Evolutionary conservation across 208 protist species (phyloP).

Genomic region (Lotmaria passim): DNA sequence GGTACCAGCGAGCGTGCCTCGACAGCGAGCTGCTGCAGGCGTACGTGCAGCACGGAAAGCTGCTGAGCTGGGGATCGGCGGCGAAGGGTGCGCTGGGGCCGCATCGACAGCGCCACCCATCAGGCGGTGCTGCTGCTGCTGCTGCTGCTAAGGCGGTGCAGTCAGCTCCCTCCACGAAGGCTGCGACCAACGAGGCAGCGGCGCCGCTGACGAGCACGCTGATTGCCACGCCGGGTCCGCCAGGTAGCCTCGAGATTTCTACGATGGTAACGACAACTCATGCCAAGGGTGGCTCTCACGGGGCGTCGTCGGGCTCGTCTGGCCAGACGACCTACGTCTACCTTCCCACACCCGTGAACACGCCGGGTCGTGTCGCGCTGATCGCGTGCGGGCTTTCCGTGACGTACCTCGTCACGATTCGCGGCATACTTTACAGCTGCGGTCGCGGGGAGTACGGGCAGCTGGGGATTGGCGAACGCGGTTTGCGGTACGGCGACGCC

Average conservation of each 20-base stretch:
- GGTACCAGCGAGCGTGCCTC: slow-evolving; percentile 14
- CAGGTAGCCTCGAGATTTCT: not conserved
- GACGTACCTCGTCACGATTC: slow-evolving; percentile 58
- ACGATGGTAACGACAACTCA: not conserved
- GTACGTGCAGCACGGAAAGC: slow-evolving; percentile 38
- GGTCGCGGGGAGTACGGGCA: slow-evolving; percentile 62
- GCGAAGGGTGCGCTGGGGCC: slow-evolving; percentile 41
- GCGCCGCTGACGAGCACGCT: slow-evolving; percentile 10
- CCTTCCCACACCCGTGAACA: slow-evolving; percentile 35
- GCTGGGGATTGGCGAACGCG: slow-evolving; percentile 45
- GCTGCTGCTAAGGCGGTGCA: not conserved
- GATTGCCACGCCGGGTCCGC: not conserved
- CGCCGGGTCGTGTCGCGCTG: slow-evolving; percentile 38
- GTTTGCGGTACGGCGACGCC: slow-evolving; percentile 18
- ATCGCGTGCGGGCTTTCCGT: slow-evolving; percentile 73
- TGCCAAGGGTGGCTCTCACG: not conserved
- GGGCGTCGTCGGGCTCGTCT: not conserved
- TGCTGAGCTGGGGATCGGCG: slow-evolving; percentile 45
- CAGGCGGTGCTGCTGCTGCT: not conserved
- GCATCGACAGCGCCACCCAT: slow-evolving; percentile 3
- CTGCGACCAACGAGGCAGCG: not conserved
- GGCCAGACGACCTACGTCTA: slow-evolving; percentile 14
- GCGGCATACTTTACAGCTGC: slow-evolving; percentile 75
- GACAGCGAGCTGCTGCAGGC: slow-evolving; percentile 25
- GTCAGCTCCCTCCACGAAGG: not conserved